Conservation (phyloP, 768 basidiomycete genomes). For the Kwoniella mangroviensis region DNA sequence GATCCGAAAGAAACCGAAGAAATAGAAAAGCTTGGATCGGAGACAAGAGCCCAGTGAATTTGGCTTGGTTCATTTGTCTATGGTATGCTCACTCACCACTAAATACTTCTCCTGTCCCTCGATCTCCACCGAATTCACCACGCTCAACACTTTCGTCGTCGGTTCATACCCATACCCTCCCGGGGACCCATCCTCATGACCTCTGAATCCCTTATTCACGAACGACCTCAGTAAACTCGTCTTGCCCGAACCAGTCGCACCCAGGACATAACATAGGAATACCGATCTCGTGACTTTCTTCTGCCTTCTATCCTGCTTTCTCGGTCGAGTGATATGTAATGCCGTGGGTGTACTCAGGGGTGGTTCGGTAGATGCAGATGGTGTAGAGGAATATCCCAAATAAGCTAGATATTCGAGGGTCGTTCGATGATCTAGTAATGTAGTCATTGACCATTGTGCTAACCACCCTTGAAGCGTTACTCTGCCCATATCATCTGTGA, state of each 20-base stretch:
- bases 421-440: constrained; percentile 87
- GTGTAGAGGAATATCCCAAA: constrained; percentile 74
- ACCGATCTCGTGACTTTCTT: constrained; percentile 89
- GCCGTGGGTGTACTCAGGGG: constrained; percentile 68
- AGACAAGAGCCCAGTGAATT: too few relatives aligned
- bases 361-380: constrained; percentile 44
- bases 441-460: constrained; percentile 99
- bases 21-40: too few relatives aligned
- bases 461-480: constrained; percentile 98
- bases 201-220: constrained; percentile 75
- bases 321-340: constrained; percentile 79
- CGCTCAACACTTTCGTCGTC: constrained; percentile 84
- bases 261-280: constrained; percentile 90
- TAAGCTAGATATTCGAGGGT: constrained; percentile 94
- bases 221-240: constrained; percentile 84
- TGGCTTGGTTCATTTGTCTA: too few relatives aligned
- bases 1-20: not conserved
- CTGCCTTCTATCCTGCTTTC: constrained; percentile 81
- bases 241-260: constrained; percentile 95
- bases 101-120: constrained; percentile 94
- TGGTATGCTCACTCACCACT: constrained; percentile 69
- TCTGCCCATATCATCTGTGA: constrained; percentile 81
- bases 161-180: constrained; percentile 79
- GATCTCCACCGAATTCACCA: constrained; percentile 93
- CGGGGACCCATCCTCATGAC: constrained; percentile 55